These are phyloP conservation scores for Spirogloea muscicola DNA, from an alignment of 139 green algal species.

Conservation along the genomic window DNA sequence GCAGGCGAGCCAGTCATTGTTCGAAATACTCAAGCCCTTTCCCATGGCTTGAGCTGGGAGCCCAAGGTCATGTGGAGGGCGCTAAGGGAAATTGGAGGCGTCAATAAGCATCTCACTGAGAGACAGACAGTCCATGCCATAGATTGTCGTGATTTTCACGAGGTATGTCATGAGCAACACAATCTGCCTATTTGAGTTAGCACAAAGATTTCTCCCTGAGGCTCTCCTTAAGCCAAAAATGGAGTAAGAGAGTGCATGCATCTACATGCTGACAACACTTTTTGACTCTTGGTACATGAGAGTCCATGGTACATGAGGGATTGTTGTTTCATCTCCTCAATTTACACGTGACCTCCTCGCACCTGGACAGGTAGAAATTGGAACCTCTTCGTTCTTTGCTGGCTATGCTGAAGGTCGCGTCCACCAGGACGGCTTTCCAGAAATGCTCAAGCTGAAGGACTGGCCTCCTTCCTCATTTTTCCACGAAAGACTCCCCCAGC, in stretches of 20 bases:
- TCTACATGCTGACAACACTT: too few species aligned
- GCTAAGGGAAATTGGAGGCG: conserved; percentile 16
- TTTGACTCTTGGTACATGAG: too few species aligned
- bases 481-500: conserved; percentile 34
- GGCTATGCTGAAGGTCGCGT: conserved; percentile 28
- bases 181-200: background rate
- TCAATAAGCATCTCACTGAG: conserved; percentile 15
- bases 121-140: conserved; percentile 18
- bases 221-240: too few species aligned
- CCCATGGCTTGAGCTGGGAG: conserved; percentile 37
- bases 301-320: too few species aligned
- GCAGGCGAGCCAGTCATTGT: conserved; percentile 36
- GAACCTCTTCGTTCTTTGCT: conserved; percentile 38
- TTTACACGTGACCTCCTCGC: too few species aligned
- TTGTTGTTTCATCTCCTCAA: too few species aligned
- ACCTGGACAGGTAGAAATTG: conserved; percentile 37
- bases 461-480: conserved; percentile 60
- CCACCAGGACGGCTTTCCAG: background rate
- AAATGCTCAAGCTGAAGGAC: conserved; percentile 87
- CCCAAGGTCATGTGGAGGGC: conserved; percentile 42
- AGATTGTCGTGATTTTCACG: conserved; percentile 34
- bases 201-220: too few species aligned
- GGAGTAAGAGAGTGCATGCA: too few species aligned
- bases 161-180: too few species aligned
- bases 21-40: background rate